Evolutionary conservation across 2,329 filamentous ascomycete genomes (phyloP).

Genomic region (Helotiales sp.): DNA sequence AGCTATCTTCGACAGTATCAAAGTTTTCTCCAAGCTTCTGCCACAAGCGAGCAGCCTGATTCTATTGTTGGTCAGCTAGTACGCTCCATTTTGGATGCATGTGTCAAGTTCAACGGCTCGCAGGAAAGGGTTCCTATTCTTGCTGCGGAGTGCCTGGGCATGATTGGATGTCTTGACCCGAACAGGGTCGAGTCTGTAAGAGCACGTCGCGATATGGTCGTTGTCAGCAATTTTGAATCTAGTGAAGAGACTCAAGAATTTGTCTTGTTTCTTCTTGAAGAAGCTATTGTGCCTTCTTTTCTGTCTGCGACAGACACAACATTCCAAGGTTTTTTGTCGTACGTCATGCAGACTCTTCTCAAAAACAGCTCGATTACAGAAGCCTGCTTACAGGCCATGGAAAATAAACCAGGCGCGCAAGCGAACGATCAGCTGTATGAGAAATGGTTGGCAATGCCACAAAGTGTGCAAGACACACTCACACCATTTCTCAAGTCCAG

Average conservation of each 20-base stretch:
- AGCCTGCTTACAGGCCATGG: slow-evolving; percentile 39
- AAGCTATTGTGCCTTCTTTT: slow-evolving; percentile 89
- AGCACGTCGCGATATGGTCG: slow-evolving; percentile 79
- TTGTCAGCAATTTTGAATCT: slow-evolving; percentile 82
- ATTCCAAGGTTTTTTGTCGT: slow-evolving; percentile 88
- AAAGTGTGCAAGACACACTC: slow-evolving; percentile 76
- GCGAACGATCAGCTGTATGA: slow-evolving; percentile 59
- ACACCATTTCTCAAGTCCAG: slow-evolving; percentile 84
- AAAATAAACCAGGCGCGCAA: slow-evolving; percentile 39
- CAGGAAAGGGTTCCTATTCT: slow-evolving; percentile 68
- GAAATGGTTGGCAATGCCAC: slow-evolving; percentile 78
- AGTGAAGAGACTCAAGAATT: slow-evolving; percentile 82
- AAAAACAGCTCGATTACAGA: slow-evolving; percentile 72
- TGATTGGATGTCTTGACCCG: slow-evolving; percentile 88
- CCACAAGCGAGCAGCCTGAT: slow-evolving; percentile 81
- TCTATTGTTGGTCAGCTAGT: slow-evolving; percentile 69
- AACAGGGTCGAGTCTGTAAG: slow-evolving; percentile 81
- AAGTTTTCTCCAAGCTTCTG: slow-evolving; percentile 74
- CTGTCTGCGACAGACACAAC: slow-evolving; percentile 85
- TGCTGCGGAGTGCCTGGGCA: slow-evolving; percentile 79
- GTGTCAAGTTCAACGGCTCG: slow-evolving; percentile 72
- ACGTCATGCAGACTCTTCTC: slow-evolving; percentile 89
- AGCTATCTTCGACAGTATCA: slow-evolving; percentile 73
- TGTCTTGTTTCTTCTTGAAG: slow-evolving; percentile 78
- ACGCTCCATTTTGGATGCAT: slow-evolving; percentile 81